Conservation (phyloP, 2,329 filamentous ascomycete species). For the Neonectria neomacrospora region DNA sequence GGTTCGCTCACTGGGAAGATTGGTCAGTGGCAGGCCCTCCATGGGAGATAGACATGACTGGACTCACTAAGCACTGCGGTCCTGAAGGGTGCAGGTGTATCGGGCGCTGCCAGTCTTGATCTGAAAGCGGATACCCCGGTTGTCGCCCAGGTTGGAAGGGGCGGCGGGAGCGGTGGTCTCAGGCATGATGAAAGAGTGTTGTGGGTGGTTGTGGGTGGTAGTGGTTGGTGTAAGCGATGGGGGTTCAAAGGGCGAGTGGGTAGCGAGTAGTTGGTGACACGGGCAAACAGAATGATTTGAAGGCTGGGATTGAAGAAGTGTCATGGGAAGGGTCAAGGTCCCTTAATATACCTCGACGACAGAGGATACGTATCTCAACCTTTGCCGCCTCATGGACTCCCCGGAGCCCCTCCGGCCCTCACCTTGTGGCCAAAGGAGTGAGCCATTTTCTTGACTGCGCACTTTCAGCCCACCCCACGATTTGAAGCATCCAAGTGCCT, state of each 20-base stretch:
- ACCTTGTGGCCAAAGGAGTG: constrained; percentile 41
- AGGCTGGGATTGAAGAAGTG: neutral
- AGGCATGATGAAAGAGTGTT: constrained; percentile 37
- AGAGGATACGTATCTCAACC: constrained; percentile 42
- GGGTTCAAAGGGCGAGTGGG: neutral
- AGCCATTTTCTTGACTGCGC: constrained; percentile 43
- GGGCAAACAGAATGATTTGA: constrained; percentile 13
- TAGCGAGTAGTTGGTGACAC: neutral
- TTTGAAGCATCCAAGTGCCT: constrained; percentile 37
- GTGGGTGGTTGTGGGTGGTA: constrained; percentile 7
- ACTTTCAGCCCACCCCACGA: constrained; percentile 44
- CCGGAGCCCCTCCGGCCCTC: constrained; percentile 26
- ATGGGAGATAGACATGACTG: neutral
- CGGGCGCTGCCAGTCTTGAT: constrained; percentile 56
- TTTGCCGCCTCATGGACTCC: constrained; percentile 27
- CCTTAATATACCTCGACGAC: constrained; percentile 42
- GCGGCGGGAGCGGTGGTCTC: constrained; percentile 34
- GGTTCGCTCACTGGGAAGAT: constrained; percentile 51
- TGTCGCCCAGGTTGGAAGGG: constrained; percentile 49
- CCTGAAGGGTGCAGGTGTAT: constrained; percentile 56
- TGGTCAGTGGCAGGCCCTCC: constrained; percentile 28
- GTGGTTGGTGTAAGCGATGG: constrained; percentile 29
- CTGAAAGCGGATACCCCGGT: constrained; percentile 57
- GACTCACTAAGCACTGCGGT: constrained; percentile 58
- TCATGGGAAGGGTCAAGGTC: constrained; percentile 18